These are phyloP conservation scores for Umbelopsis vinacea DNA, from an alignment of 192 early-diverging fungal genomes.

Conservation along the genomic window DNA sequence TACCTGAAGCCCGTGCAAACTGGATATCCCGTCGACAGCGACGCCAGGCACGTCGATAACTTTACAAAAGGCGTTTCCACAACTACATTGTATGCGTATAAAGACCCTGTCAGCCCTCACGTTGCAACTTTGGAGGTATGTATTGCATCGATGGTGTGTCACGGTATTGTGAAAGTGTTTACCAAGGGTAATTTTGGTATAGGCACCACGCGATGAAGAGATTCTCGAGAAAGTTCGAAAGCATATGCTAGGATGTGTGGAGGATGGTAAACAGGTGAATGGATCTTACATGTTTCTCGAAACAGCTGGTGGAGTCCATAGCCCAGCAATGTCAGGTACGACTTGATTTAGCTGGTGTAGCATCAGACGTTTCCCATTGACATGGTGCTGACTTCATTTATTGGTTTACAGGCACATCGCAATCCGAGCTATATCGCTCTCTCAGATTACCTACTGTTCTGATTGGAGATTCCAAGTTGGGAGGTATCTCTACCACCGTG, in stretches of 20 bases:
- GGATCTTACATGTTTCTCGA: constrained; percentile 65
- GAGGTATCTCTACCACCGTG: constrained; percentile 83
- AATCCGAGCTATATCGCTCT: constrained; percentile 70
- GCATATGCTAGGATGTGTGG: constrained; percentile 36
- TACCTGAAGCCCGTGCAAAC: constrained; percentile 88
- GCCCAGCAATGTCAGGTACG: constrained; percentile 73
- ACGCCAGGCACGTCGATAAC: constrained; percentile 70
- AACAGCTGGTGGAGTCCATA: constrained; percentile 82
- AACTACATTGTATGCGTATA: constrained; percentile 64
- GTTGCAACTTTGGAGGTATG: constrained; percentile 59
- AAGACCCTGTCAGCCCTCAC: constrained; percentile 79
- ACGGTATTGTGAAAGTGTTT: neutral
- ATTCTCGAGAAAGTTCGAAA: constrained; percentile 47
- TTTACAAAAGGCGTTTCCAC: constrained; percentile 43
- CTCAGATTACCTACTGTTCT: constrained; percentile 72
- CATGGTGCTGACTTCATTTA: neutral
- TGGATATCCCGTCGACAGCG: constrained; percentile 77
- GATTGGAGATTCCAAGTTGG: constrained; percentile 77
- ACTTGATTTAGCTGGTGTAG: constrained; percentile 18
- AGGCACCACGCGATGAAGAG: constrained; percentile 52
- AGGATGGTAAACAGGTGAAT: constrained; percentile 32
- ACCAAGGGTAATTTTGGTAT: neutral
- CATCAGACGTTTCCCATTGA: constrained; percentile 1
- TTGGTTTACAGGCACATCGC: constrained; percentile 55
- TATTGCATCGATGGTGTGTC: neutral